Conservation (phyloP, 352 stramenopile species). For the Pythium aquatile region DNA sequence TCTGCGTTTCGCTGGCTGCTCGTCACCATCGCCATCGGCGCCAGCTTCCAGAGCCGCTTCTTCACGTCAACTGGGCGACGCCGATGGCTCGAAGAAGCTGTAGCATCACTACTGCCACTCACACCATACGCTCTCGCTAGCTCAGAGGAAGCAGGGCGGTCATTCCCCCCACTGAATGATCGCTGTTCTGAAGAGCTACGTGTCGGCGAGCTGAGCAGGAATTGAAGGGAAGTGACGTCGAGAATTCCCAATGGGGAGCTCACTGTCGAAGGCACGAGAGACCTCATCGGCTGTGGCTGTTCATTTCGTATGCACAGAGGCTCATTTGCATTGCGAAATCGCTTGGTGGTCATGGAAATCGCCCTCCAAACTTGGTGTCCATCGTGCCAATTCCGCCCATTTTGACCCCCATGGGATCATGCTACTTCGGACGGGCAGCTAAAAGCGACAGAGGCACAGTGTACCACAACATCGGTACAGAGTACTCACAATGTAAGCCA, state of each 20-base stretch:
- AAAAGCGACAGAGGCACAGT: background rate
- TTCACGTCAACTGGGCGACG: background rate
- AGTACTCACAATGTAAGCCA: background rate
- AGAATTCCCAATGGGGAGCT: slow-evolving; percentile 18
- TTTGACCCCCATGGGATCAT: background rate
- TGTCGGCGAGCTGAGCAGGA: slow-evolving; percentile 9
- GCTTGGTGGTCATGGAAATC: background rate
- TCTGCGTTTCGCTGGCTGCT: background rate
- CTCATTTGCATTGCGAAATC: background rate
- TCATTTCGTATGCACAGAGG: background rate
- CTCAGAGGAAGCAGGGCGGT: slow-evolving; percentile 16
- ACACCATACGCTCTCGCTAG: slow-evolving; percentile 20
- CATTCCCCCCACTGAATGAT: background rate
- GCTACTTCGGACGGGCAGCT: background rate
- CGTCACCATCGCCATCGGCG: slow-evolving; percentile 3
- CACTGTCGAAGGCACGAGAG: slow-evolving; percentile 9
- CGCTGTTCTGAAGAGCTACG: background rate
- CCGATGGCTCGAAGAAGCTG: background rate
- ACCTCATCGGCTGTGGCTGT: background rate
- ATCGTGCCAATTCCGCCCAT: background rate
- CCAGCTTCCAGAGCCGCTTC: slow-evolving; percentile 5
- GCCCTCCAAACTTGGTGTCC: background rate
- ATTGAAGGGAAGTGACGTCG: slow-evolving; percentile 16
- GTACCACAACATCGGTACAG: slow-evolving; percentile 2
- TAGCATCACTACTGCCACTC: background rate